Percentiles rank a stretch among this genome's conserved stretches.
Evolutionary conservation across 2,329 filamentous ascomycete species (phyloP).

Genomic region (Claviceps paspali): DNA sequence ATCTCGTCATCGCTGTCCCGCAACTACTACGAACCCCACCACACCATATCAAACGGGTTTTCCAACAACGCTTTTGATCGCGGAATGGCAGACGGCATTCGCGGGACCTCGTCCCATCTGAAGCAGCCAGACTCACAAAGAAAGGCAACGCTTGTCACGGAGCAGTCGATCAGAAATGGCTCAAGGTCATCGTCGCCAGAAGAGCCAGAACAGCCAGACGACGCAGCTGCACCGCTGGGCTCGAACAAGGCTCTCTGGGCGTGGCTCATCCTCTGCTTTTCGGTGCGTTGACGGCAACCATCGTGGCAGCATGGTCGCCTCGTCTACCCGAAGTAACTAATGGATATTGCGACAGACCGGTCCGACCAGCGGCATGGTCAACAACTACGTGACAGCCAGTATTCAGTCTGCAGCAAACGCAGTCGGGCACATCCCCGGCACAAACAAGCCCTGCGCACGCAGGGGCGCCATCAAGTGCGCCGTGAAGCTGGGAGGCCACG

Average conservation of each 20-base stretch:
- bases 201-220: not conserved
- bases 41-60: not conserved
- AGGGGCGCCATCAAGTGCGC: conserved; percentile 9
- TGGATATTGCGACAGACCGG: conserved; percentile 8
- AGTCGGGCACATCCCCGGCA: conserved; percentile 9
- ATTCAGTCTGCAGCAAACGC: conserved; percentile 10
- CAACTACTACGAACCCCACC: not conserved
- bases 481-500: conserved; percentile 8
- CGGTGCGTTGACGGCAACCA: conserved; percentile 1
- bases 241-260: conserved; percentile 8
- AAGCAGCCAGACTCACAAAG: not conserved
- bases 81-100: not conserved
- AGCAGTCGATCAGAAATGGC: not conserved
- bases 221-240: conserved; percentile 2
- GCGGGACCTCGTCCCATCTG: not conserved
- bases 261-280: conserved; percentile 10
- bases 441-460: conserved; percentile 8
- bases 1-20: not conserved
- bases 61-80: too few species aligned
- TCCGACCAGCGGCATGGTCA: conserved; percentile 9
- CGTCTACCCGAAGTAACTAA: too few species aligned
- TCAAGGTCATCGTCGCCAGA: not conserved
- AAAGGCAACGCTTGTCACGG: not conserved
- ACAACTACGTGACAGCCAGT: conserved; percentile 9
- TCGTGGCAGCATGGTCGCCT: too few species aligned